These are phyloP conservation scores for Diutina mesorugosa DNA, from an alignment of 1,139 yeast genomes.

Conservation along the genomic window DNA sequence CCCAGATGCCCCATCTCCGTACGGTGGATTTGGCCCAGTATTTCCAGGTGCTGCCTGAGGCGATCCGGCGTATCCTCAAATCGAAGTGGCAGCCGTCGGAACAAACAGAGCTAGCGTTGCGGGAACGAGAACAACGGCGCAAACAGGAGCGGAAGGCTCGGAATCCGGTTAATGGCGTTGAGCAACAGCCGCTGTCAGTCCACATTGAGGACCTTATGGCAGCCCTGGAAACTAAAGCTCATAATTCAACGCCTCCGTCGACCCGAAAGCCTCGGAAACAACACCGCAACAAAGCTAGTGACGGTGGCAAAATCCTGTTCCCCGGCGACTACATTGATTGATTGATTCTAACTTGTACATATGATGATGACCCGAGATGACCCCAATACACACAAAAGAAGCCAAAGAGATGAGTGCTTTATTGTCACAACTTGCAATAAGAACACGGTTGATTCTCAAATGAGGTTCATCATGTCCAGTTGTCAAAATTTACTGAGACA, in stretches of 20 bases:
- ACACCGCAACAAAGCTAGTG: neutral
- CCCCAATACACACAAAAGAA: neutral
- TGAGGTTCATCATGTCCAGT: no score
- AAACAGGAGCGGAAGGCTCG: neutral
- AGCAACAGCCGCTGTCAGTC: neutral
- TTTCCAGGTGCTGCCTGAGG: slow-evolving; percentile 71
- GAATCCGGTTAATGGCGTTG: no score
- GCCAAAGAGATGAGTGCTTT: no score
- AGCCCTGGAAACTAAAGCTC: neutral
- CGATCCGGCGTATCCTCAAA: slow-evolving; percentile 64
- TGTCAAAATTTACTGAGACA: no score
- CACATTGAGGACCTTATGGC: neutral
- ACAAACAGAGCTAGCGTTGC: slow-evolving; percentile 32
- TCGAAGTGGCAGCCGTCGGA: slow-evolving; percentile 64
- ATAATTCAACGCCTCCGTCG: neutral
- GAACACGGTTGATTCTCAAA: no score
- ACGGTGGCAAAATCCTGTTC: neutral
- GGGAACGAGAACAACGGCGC: slow-evolving; percentile 32
- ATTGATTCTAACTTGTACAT: neutral
- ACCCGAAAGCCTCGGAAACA: neutral
- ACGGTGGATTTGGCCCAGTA: slow-evolving; percentile 49
- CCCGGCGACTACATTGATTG: neutral
- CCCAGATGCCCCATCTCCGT: slow-evolving; percentile 44
- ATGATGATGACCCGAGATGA: neutral
- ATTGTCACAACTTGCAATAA: no score